phyloP scores from a whole-genome alignment of 495 filamentous ascomycete genomes.

The Aspergillus ostianus region DNA sequence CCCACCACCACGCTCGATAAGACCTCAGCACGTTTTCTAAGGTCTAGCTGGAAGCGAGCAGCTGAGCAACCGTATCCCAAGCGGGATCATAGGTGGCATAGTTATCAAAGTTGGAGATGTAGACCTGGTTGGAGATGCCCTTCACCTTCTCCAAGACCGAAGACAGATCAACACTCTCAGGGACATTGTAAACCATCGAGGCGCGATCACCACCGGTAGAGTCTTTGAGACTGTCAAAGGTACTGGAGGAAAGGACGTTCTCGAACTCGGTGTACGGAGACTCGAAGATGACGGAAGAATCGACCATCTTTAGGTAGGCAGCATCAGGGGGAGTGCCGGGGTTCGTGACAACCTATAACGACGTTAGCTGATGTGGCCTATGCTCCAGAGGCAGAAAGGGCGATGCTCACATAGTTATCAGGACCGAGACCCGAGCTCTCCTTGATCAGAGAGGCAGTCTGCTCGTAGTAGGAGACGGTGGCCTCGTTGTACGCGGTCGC shows the following conservation, averaged over 20 bases:
- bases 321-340: constrained; percentile 28
- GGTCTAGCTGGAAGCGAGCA: background rate
- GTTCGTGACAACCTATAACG: constrained; percentile 33
- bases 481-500: constrained; percentile 14
- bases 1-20: too few relatives aligned
- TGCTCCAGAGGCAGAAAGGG: background rate
- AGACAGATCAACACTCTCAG: background rate
- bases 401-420: constrained; percentile 13
- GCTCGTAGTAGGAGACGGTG: constrained; percentile 13
- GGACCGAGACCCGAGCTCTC: constrained; percentile 16
- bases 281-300: constrained; percentile 29
- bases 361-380: background rate
- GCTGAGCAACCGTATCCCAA: background rate
- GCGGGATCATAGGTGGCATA: constrained; percentile 1
- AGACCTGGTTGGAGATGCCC: constrained; percentile 1
- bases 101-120: background rate
- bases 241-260: background rate
- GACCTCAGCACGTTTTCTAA: too few relatives aligned
- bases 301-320: constrained; percentile 18
- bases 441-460: constrained; percentile 16
- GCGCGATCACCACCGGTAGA: too few relatives aligned
- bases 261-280: constrained; percentile 23
- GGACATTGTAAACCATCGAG: background rate
- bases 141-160: background rate
- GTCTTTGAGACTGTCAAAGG: background rate